phyloP scores from a whole-genome alignment of 2,329 filamentous ascomycete species.

The Phyllosticta paracitricarpa region DNA sequence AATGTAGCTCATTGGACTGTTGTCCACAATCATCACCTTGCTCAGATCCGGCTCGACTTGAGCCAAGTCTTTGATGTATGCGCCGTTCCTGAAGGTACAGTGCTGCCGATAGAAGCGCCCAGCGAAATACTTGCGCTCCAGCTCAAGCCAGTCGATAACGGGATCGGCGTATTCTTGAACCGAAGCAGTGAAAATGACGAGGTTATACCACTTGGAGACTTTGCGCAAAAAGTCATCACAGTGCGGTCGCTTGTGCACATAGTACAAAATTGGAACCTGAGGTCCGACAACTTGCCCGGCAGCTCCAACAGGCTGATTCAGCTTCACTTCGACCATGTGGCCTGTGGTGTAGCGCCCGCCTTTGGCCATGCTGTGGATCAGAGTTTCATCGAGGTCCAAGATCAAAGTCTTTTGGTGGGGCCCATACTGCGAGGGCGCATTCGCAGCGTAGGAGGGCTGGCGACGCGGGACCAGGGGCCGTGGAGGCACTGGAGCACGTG shows the following conservation, averaged over 20 bases:
- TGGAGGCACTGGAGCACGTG: conserved; percentile 78
- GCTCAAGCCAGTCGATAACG: conserved; percentile 96
- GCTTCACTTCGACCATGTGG: conserved; percentile 96
- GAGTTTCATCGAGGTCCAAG: conserved; percentile 88
- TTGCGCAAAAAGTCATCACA: conserved; percentile 94
- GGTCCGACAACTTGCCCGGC: conserved; percentile 62
- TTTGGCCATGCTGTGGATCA: conserved; percentile 97
- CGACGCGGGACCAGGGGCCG: conserved; percentile 80
- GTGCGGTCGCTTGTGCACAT: conserved; percentile 93
- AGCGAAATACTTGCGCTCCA: conserved; percentile 92
- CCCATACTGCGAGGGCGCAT: conserved; percentile 24
- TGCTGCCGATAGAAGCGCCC: conserved; percentile 93
- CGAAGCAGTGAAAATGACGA: conserved; percentile 92
- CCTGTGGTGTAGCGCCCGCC: conserved; percentile 91
- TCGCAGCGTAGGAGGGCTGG: conserved; percentile 69
- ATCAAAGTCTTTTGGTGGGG: conserved; percentile 77
- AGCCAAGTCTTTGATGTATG: conserved; percentile 96
- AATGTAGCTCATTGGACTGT: conserved; percentile 95
- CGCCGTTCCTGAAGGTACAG: conserved; percentile 88
- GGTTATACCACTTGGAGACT: conserved; percentile 95
- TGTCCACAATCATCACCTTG: conserved; percentile 98
- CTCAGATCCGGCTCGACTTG: conserved; percentile 94
- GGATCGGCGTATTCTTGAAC: conserved; percentile 98
- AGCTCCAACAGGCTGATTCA: conserved; percentile 61
- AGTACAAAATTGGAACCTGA: conserved; percentile 94